Evolutionary conservation across 2,329 filamentous ascomycete species (phyloP), one percentile per base, ranked within the genome.

Genomic region (Colletotrichum graminicola): DNA sequence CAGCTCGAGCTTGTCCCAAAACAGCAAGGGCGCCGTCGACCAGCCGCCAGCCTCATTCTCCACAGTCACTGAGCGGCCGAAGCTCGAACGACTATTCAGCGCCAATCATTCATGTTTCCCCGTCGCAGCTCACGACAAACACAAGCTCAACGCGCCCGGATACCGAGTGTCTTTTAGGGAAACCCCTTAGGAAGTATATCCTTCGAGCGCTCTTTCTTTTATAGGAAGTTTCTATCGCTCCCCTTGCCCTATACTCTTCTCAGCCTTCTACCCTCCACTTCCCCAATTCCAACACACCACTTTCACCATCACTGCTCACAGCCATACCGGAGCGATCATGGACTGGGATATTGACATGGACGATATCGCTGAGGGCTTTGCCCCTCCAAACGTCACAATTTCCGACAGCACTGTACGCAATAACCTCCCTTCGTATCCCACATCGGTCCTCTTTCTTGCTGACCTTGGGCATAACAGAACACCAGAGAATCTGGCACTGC

Each of bases 311-410:
- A 49, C 34, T 23, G 2, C 21, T 49, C 47, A 61, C 29, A 32
- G 6, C 36, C 26, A 49, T 12, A n/a, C 18, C 12, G 36, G 47
- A 39, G 23, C 29, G 34, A 85, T 75, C 67, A 91, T 93, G 91
- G 92, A 94, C 80, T 83, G 88, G 75, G 88, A 90, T 66, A 90
- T 94, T 67, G 92, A 93, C 74, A 93, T 94, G 90, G 92, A 91
- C 76, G 84, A 93, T 74, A 85, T 87, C 43, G 84, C 82, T 39
- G 82, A 85, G 47, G 80, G 69, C 21, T 66, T 66, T 32, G 69
- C 73, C 21, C 59, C 55, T 41, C 52, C 47, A 12, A 57, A 21
- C 23, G 36, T 32, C 18, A 29, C 61, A 26, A 23, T 47, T 43
- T 32, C 36, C 18, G 45, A 63, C 23, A 18, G 32, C 18, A 29